Percentiles rank a stretch among this genome's conserved stretches.
These are phyloP conservation scores for Trichoderma guizhouense DNA, from an alignment of 2,329 filamentous ascomycete species.

Conservation along the genomic window DNA sequence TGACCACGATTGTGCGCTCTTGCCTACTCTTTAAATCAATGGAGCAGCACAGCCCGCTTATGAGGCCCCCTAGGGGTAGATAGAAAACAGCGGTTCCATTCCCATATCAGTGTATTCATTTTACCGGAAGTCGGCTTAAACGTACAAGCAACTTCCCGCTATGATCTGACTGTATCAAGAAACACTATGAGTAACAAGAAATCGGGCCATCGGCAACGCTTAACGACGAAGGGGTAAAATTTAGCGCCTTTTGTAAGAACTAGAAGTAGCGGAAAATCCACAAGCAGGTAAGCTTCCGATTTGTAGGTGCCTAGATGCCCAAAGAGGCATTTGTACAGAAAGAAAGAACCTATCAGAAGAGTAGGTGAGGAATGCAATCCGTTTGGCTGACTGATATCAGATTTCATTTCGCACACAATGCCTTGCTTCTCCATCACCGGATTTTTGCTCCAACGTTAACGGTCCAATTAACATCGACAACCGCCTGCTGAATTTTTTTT, in stretches of 20 bases:
- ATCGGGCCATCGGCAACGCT: neutral
- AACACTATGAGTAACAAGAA: neutral
- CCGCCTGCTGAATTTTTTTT: neutral
- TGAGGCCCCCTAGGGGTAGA: neutral
- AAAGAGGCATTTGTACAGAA: neutral
- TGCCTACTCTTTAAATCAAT: neutral
- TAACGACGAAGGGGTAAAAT: neutral
- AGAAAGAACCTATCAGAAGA: neutral
- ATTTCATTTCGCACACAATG: neutral
- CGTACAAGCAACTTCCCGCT: neutral
- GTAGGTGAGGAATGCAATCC: neutral
- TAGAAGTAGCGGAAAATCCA: neutral
- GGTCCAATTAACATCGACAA: neutral
- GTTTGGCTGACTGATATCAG: neutral
- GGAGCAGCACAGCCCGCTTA: neutral
- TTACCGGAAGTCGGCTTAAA: neutral
- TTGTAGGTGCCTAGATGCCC: neutral
- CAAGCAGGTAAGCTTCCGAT: neutral
- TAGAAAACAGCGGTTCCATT: neutral
- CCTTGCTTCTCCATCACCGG: no score
- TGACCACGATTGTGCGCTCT: neutral
- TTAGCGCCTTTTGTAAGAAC: neutral
- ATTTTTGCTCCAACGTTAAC: neutral
- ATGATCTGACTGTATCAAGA: neutral
- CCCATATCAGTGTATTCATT: neutral